A percentile compares a stretch with the other conserved stretches of the same genome.
Evolutionary conservation across 768 basidiomycete species (phyloP).

Genomic region (Cystobasidium onofrii): DNA sequence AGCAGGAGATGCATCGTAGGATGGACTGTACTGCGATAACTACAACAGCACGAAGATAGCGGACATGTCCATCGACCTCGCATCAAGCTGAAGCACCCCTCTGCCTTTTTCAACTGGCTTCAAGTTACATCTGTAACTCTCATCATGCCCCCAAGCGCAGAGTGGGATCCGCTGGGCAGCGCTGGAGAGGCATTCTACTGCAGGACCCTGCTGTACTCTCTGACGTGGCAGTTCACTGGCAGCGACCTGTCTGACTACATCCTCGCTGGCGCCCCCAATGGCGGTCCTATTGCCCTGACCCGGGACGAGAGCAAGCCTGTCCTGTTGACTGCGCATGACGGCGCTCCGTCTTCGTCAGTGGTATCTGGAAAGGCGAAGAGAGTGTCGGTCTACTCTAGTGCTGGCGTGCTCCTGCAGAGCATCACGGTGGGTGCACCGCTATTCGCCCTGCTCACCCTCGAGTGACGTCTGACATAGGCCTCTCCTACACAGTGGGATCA

Average conservation of each 20-base stretch:
- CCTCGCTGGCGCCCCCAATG: conserved; percentile 70
- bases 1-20: background rate
- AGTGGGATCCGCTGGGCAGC: conserved; percentile 83
- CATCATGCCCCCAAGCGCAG: conserved; percentile 54
- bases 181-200: conserved; percentile 73
- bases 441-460: background rate
- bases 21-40: background rate
- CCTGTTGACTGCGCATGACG: conserved; percentile 48
- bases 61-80: background rate
- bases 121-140: too few species aligned
- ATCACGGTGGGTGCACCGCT: conserved; percentile 47
- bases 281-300: conserved; percentile 85
- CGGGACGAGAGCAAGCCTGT: conserved; percentile 73
- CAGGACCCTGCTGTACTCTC: conserved; percentile 70
- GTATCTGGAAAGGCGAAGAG: conserved; percentile 63
- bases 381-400: conserved; percentile 77
- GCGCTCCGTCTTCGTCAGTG: conserved; percentile 49
- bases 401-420: conserved; percentile 56
- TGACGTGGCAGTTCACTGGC: conserved; percentile 60
- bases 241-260: conserved; percentile 68
- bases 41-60: background rate
- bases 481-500: conserved; percentile 80
- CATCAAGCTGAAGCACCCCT: background rate
- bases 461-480: background rate
- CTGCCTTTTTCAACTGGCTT: background rate